phyloP scores from a whole-genome alignment of 2,329 filamentous ascomycete species.

The Fusarium phyllophilum region DNA sequence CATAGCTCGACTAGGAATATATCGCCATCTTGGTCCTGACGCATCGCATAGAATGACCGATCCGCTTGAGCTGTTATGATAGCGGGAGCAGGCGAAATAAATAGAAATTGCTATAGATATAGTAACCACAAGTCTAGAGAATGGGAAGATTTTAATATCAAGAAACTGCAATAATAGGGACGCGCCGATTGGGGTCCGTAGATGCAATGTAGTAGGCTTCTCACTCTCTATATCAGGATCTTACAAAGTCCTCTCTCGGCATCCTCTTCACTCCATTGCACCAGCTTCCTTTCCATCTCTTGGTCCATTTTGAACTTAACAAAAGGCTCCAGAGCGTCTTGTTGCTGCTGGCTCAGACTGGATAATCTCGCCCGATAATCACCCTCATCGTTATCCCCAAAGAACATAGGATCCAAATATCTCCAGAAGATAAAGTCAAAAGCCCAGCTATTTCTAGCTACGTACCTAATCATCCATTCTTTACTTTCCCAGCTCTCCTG shows the following conservation, averaged over 20 bases:
- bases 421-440: background rate
- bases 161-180: background rate
- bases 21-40: background rate
- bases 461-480: background rate
- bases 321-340: background rate
- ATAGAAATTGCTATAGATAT: too few species aligned
- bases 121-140: too few species aligned
- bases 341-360: background rate
- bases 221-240: background rate
- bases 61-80: background rate
- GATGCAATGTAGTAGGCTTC: too few species aligned
- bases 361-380: background rate
- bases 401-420: background rate
- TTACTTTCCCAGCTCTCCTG: background rate
- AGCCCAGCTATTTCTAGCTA: background rate
- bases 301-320: background rate
- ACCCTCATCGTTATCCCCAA: background rate
- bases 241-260: background rate
- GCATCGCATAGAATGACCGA: too few species aligned
- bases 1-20: background rate
- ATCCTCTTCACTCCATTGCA: background rate
- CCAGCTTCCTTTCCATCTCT: background rate
- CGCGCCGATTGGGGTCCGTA: fast-evolving
- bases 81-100: too few species aligned
- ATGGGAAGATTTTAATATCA: fast-evolving